Evolutionary conservation across 1,139 yeast species (phyloP).

Genomic region (Casaregolazyma suthepensis): DNA sequence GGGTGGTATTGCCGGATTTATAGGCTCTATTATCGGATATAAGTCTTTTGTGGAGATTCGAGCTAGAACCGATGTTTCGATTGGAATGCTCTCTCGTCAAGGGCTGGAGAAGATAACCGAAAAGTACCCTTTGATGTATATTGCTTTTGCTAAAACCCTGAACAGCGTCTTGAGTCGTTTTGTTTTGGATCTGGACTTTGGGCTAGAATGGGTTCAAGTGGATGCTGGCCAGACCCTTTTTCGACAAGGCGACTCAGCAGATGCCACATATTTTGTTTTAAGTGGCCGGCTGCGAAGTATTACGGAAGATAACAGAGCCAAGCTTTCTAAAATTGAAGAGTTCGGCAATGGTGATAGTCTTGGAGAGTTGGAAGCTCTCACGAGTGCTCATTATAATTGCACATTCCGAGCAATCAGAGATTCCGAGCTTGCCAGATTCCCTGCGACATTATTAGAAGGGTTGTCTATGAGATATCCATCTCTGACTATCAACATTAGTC

Average conservation of each 20-base stretch:
- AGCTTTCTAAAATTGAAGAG: slow-evolving; percentile 54
- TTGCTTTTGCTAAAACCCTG: slow-evolving; percentile 70
- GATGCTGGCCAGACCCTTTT: slow-evolving; percentile 78
- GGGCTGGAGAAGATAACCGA: slow-evolving; percentile 65
- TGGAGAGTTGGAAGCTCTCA: slow-evolving; percentile 91
- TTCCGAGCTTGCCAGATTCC: slow-evolving; percentile 88
- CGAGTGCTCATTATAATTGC: slow-evolving; percentile 67
- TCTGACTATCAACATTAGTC: slow-evolving; percentile 81
- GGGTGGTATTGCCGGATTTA: slow-evolving; percentile 86
- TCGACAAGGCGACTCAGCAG: slow-evolving; percentile 80
- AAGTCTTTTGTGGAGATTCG: slow-evolving; percentile 68
- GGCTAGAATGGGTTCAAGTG: slow-evolving; percentile 90
- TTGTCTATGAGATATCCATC: slow-evolving; percentile 81
- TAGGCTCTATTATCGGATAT: slow-evolving; percentile 74
- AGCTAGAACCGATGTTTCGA: slow-evolving; percentile 53
- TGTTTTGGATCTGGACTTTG: slow-evolving; percentile 74
- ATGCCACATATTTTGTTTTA: slow-evolving; percentile 84
- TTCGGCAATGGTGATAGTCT: slow-evolving; percentile 92
- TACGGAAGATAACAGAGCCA: slow-evolving; percentile 29
- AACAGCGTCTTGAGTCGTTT: slow-evolving; percentile 61
- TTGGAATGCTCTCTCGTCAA: slow-evolving; percentile 64
- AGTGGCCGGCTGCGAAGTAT: slow-evolving; percentile 84
- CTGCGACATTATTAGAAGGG: slow-evolving; percentile 80
- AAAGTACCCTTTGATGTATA: slow-evolving; percentile 64
- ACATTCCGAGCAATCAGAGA: slow-evolving; percentile 87